Base-by-base conservation (phyloP, 495 filamentous ascomycete species). In the Lindgomyces ingoldianus region DNA sequence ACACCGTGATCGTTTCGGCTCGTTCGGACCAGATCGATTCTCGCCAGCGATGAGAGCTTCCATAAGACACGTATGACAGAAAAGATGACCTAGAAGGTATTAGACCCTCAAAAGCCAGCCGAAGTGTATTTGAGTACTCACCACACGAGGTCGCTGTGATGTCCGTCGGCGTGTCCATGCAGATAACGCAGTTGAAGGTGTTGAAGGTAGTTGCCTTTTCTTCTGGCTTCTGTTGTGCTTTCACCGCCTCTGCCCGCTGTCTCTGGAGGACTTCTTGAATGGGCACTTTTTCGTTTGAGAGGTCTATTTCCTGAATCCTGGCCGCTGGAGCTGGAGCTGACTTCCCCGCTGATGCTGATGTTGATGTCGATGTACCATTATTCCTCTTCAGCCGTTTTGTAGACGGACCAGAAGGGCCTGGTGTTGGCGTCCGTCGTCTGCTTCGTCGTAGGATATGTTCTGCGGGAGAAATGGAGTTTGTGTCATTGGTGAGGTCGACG, bases 111-210 rank as follows among this genome's bases (percentile, higher is more conserved):
- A 24, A 27, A 44, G 9, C 14, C 55, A 66, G 22, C 51, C 45
- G 18, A 60, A 30, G n/a, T 14, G 22, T 63, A n/a, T n/a, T n/a
- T n/a, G 27, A 36, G 64, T 55, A 81, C 89, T 72, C 85, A 94
- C 91, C 91, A 73, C 91, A 96, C 67, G 87, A 80, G 1, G 91
- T 96, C 44, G 86, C 86, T 1, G 89, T 93, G 63, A 93, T 73
- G 70, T 89, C 81, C 19, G 81, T 87, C 2, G 83, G 85, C 42
- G 84, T 81, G 55, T 95, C 91, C 85, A 96, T 87, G 78, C 91
- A 96, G 52, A 96, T 91, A 27, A 92, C 87, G 63, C 91, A 96
- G 66, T 87, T 80, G 62, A 90, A 77, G 51, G 75, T 74, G 58
- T 83, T 77, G 52, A 89, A 60, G 68, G 81, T 82, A 52, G 81